Percentiles rank a stretch among this genome's conserved stretches.
These are phyloP conservation scores for Pythium rishiriense DNA, from an alignment of 352 stramenopile genomes.

Conservation along the genomic window DNA sequence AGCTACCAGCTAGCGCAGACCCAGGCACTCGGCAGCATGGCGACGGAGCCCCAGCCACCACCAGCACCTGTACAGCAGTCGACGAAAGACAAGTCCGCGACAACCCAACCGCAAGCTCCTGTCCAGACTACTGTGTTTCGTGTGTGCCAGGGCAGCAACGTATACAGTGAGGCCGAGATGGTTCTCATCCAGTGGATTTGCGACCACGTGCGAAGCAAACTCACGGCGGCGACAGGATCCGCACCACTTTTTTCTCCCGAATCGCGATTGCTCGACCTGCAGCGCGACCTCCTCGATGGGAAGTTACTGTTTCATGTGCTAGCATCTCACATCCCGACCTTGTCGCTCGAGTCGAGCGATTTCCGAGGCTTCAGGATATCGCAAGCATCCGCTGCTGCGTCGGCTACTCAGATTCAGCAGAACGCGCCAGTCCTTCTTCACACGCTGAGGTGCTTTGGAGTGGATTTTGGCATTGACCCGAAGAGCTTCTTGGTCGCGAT, in stretches of 20 bases:
- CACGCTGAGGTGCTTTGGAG: slow-evolving; percentile 59
- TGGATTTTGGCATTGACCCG: slow-evolving; percentile 77
- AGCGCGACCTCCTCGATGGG: slow-evolving; percentile 63
- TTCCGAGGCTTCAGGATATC: slow-evolving; percentile 67
- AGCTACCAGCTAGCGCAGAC: slow-evolving; percentile 32
- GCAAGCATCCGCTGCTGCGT: not conserved
- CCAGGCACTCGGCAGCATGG: not conserved
- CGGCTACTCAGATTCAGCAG: slow-evolving; percentile 44
- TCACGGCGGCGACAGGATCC: slow-evolving; percentile 7
- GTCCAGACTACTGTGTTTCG: slow-evolving; percentile 4
- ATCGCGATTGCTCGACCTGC: slow-evolving; percentile 54
- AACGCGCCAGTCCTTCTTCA: slow-evolving; percentile 61
- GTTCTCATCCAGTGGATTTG: slow-evolving; percentile 91
- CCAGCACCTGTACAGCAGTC: slow-evolving; percentile 7
- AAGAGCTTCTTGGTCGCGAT: slow-evolving; percentile 53
- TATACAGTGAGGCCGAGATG: slow-evolving; percentile 91
- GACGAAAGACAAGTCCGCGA: slow-evolving; percentile 18
- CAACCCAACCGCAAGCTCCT: not conserved
- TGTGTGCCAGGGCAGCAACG: slow-evolving; percentile 77
- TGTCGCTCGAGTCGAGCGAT: slow-evolving; percentile 60
- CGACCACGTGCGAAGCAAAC: slow-evolving; percentile 51
- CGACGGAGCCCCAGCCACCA: not conserved
- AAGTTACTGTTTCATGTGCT: slow-evolving; percentile 86
- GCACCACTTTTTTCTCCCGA: slow-evolving; percentile 21
- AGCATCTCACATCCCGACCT: slow-evolving; percentile 83